Evolutionary conservation across 1,284 basidiomycete genomes (phyloP), one percentile per base, ranked within the genome.

Genomic region (Marasmius fiardii): DNA sequence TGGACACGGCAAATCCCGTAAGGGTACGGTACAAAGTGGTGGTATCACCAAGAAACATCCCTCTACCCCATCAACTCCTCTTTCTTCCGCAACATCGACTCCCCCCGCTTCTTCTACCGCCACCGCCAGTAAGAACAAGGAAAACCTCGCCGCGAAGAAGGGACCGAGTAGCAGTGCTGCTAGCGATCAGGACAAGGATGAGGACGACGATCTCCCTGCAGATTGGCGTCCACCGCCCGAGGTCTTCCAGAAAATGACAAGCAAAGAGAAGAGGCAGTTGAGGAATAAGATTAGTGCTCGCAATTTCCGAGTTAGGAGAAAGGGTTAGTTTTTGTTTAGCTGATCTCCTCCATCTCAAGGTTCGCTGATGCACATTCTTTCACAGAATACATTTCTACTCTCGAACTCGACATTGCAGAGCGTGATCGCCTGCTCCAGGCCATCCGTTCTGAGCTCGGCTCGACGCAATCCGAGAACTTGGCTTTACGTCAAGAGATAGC

Each of bases 201-300:
- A 82, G 58, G 74, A 84, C 45, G 71, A 81, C 56, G 81, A 84
- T 49, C 69, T 77, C 2, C 79, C 84, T 4, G 86, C 86, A 54
- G 89, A 90, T 61, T 92, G 90, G 89, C 79, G 89, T 55, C 92
- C 91, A 1, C 84, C 86, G 16, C 89, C 94, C 0, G 95, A 98
- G 64, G 94, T 96, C 64, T 98, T 98, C 77, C 90, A 92, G 72
- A 97, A 94, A 74, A 90, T 99, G 79, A 86, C 85, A 18, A 90
- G 86, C 68, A 98, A 98, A 75, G 95, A 98, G 75, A 98, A 98
- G 74, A 78, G 96, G 16, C 96, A 98, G 72, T 78, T 98, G 39
- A 76, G 96, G 56, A 98, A 98, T 78, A 98, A 98, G 85, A 95
- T 98, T 60, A 92, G 88, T 63, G 96, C 96, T 1, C 79, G 95